Base-by-base conservation (phyloP, 495 filamentous ascomycete species). In the Xylaria longipes region DNA sequence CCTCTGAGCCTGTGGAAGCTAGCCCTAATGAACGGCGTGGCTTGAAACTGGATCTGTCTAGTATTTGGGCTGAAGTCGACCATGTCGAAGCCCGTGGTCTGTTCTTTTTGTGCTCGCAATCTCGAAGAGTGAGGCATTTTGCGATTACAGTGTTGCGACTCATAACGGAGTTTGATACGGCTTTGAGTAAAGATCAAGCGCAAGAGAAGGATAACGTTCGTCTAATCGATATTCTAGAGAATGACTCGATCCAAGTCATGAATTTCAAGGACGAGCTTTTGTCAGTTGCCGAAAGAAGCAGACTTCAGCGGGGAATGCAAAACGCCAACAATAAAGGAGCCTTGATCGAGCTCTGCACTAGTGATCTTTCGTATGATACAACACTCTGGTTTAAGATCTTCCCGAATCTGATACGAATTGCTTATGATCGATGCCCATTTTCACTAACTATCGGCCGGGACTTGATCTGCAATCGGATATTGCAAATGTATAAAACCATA, bases 61-160 rank as follows among this genome's bases (percentile, higher is more conserved):
- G 89, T 66, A 90, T 97, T 17, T 92, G 93, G 82, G 93, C 93
- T 5, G 92, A 98, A 72, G 94, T 98, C 20, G 97, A 99, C 74
- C 95, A 98, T 76, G 92, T 98, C 50, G 96, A 99, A 78, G 95
- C 95, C 22, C 95, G 98, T 78, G 96, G 97, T 1, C 81, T 99
- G n/a, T 98, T 99, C 85, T 98, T 99, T 79, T 81, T 99, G 5
- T 98, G 97, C 78, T 98, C 96, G 0, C 97, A 98, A 72, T 98
- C 96, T 12, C 87, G 93, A 69, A 87, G 91, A 46, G 96, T 99
- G 31, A 89, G 96, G 43, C 87, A 93, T 50, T 95, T 95, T 78
- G 97, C 96, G 2, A 93, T 99, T 52, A 97, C 91, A 4, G 97
- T 98, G 2, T 84, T 99, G 22, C 92, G 94, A 5, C 85, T 98